Evolutionary conservation across 1,284 basidiomycete genomes (phyloP), one percentile per base, ranked within the genome.

Genomic region (Takashimella tepidaria): DNA sequence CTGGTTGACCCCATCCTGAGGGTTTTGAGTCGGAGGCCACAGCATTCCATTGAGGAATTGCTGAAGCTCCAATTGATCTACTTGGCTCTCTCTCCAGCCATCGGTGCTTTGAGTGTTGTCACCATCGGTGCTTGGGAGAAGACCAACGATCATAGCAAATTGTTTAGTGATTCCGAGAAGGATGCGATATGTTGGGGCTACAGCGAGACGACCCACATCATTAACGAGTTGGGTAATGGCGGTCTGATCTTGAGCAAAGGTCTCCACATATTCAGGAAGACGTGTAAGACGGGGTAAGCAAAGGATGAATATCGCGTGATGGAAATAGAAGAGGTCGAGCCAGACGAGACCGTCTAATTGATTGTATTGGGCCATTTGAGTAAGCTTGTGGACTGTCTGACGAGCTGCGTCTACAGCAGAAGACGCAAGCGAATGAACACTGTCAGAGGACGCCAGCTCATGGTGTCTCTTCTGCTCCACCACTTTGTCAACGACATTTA

Each of bases 151-250:
- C 41, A 49, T 56, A 4, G 49, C 50, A n/a, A 60, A 49, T 45
- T 58, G 61, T 6, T 51, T 44, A 3, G 61, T 56, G 20, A 62
- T 55, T 26, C 59, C 56, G 51, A 57, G 55, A 16, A 57, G 57
- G 20, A 62, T 54, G 8, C 58, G 58, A 41, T 53, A 60, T 4
- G 61, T 60, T 8, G 61, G 61, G 4, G 61, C 58, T 16, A 60
- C 47, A 25, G 23, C 45, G n/a, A 58, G 44, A 2, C 41, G 11
- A 24, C 56, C 43, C 11, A 47, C 45, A 2, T 51, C 47, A 47
- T 16, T 27, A 42, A 55, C 25, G 27, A 62, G 40, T 27, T 21
- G 31, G 10, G 45, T 19, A 24, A 40, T 3, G 10, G 31, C 31
- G 16, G 16, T 8, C 4, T 45, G 31, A 37, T 37, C 31, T 37